Evolutionary conservation across 2,329 filamentous ascomycete genomes (phyloP), one percentile per base, ranked within the genome.

Genomic region (Trichoderma sp.): DNA sequence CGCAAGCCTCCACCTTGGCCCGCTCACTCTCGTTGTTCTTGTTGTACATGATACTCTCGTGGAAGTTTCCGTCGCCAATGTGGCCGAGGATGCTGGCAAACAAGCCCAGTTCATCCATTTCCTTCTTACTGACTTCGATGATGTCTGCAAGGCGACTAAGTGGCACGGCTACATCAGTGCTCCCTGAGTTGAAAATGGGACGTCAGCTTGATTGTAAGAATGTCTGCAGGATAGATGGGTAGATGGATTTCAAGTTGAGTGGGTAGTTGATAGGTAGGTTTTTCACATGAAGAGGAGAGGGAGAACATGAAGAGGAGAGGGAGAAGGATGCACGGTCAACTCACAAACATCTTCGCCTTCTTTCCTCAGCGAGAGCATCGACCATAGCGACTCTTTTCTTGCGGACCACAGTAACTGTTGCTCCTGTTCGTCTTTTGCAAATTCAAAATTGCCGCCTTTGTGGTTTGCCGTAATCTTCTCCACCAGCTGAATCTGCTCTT

Each of bases 31-130:
- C 85, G 67, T 94, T 84, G 28, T 83, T 85, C 30, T 87, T 86
- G 79, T 96, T 88, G 78, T 97, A 97, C 81, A 97, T 90, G 80
- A 97, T 96, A 76, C 91, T 92, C 77, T 94, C 90, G 78, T 97
- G 94, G 82, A 97, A 97, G 79, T 97, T 97, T 46, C 94, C 94
- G 76, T 97, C 94, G 14, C 94, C 94, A 68, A 97, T 91, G 76
- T 97, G 94, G 3, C 94, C 94, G 4, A 97, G 83, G 32, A 97
- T 92, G 75, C 91, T 94, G 1, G 93, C 93, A 77, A 97, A 97
- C 1, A 97, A 81, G 0, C 93, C 93, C 13, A 97, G 84, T 14
- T 93, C 89, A 75, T 95, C 91, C 85, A 97, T 90, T 76, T 97
- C 93, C 77, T 92, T 91, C 82, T 97, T 97, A 71, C 92, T 94